Evolutionary conservation across 1,139 yeast species (phyloP).

Genomic region (Lodderomyces elongisporus): DNA sequence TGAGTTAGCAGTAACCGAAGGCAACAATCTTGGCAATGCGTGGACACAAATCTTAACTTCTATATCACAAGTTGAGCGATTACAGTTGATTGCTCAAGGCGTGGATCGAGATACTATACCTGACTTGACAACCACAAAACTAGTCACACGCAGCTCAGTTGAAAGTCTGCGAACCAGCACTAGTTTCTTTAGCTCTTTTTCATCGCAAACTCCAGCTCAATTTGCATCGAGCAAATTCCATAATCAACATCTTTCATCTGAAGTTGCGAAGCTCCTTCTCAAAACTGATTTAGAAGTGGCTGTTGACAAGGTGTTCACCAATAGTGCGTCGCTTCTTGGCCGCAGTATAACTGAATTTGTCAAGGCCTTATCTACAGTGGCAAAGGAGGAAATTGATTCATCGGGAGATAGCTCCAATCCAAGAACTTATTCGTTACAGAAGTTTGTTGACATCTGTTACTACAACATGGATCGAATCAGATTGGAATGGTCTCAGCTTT

Average conservation of each 20-base stretch:
- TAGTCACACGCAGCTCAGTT: conserved; percentile 54
- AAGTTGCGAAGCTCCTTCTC: conserved; percentile 47
- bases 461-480: conserved; percentile 96
- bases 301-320: conserved; percentile 82
- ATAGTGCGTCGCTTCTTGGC: conserved; percentile 75
- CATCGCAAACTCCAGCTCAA: conserved; percentile 36
- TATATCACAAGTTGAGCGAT: conserved; percentile 85
- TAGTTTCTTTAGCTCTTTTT: conserved; percentile 46
- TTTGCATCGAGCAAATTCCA: conserved; percentile 40
- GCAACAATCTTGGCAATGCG: conserved; percentile 60
- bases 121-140: conserved; percentile 72
- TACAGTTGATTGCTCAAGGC: conserved; percentile 86
- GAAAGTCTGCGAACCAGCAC: conserved; percentile 44
- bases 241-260: conserved; percentile 38
- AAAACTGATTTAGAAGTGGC: conserved; percentile 79
- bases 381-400: conserved; percentile 86
- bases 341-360: conserved; percentile 85
- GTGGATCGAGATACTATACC: conserved; percentile 82
- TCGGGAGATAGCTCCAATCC: conserved; percentile 81
- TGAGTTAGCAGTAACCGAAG: conserved; percentile 75
- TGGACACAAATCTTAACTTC: conserved; percentile 84
- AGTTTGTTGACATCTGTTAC: conserved; percentile 94
- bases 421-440: conserved; percentile 85
- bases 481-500: conserved; percentile 93
- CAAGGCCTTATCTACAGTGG: conserved; percentile 77